Percentiles rank a stretch among this genome's conserved stretches.
Evolutionary conservation across 257 asterid species (phyloP).

Genomic region (Euphrasia confusa): DNA sequence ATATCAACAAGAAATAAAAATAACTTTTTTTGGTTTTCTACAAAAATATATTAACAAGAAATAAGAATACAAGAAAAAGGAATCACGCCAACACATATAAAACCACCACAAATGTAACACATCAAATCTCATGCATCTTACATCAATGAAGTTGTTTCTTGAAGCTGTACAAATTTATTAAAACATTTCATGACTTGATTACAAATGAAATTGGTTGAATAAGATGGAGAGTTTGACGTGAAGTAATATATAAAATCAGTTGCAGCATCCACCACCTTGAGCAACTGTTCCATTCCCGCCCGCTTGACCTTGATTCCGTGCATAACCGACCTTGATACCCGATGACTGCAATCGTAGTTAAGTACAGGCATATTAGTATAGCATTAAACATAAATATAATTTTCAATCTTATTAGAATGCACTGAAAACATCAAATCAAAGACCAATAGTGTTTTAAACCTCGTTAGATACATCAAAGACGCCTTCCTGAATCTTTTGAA

Average conservation of each 20-base stretch:
- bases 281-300: conserved; percentile 60
- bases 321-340: conserved; percentile 72
- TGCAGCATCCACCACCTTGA: conserved; percentile 68
- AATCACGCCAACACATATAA: too few relatives aligned
- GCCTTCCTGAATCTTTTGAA: conserved; percentile 71
- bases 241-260: conserved; percentile 18
- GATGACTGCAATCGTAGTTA: conserved; percentile 53
- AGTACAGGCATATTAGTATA: conserved; percentile 6
- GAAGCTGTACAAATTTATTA: conserved; percentile 32
- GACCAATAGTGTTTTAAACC: conserved; percentile 30
- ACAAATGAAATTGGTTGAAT: conserved; percentile 10
- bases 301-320: conserved; percentile 50
- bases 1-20: too few relatives aligned
- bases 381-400: neutral
- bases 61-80: neutral
- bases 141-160: conserved; percentile 20
- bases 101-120: neutral
- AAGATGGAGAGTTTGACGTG: neutral
- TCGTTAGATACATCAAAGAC: conserved; percentile 70
- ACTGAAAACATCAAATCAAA: neutral
- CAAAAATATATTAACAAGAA: too few relatives aligned
- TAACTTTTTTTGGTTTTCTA: too few relatives aligned
- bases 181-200: neutral
- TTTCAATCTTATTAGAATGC: neutral
- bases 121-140: conserved; percentile 1